Conservation (phyloP, 2,329 filamentous ascomycete genomes). For the Phyllosticta capitalensis region DNA sequence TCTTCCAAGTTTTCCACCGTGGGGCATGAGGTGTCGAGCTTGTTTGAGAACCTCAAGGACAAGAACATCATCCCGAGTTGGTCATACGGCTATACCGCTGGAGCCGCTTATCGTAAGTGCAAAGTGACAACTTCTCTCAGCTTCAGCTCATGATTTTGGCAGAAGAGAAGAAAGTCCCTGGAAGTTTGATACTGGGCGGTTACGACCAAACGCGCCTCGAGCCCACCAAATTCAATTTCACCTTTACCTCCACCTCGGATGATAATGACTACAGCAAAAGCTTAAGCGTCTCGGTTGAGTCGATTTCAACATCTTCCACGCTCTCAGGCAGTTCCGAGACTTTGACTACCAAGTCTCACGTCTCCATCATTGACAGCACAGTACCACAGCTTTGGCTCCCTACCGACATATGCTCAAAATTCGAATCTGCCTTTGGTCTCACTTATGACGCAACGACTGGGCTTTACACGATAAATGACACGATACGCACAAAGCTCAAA, state of each 20-base stretch:
- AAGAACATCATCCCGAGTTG: constrained; percentile 24
- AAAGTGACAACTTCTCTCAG: not conserved
- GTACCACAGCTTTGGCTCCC: constrained; percentile 19
- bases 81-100: constrained; percentile 28
- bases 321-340: not conserved
- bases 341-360: not conserved
- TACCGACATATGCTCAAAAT: constrained; percentile 26
- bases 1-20: constrained; percentile 23
- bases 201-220: constrained; percentile 32
- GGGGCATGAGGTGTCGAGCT: constrained; percentile 17
- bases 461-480: constrained; percentile 32
- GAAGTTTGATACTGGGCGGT: constrained; percentile 32
- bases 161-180: constrained; percentile 21
- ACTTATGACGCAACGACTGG: constrained; percentile 28
- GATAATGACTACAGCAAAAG: not conserved
- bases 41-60: constrained; percentile 22
- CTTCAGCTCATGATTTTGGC: not conserved
- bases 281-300: not conserved
- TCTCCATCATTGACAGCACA: constrained; percentile 16
- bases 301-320: not conserved
- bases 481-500: constrained; percentile 24
- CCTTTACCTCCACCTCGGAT: not conserved
- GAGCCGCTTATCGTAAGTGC: constrained; percentile 23
- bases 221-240: constrained; percentile 18
- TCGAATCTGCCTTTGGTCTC: constrained; percentile 31